Evolutionary conservation across 768 basidiomycete species (phyloP), one percentile per base, ranked within the genome.

Genomic region (Trichaptum fuscoviolaceum): DNA sequence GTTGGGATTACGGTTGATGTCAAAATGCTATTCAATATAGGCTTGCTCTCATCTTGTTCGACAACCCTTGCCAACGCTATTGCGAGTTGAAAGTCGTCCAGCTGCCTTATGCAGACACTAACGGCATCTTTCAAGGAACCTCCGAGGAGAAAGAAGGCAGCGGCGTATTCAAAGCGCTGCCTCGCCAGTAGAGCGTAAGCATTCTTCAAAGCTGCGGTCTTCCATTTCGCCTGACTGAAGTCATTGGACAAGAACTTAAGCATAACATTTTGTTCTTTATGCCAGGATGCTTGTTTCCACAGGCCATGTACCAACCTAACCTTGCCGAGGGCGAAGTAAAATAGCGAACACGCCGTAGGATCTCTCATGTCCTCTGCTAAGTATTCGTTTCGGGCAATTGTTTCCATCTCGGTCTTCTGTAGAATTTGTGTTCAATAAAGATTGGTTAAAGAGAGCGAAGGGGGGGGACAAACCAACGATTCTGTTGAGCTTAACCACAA

Each of bases 261-360:
- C 95, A 94, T 99, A 64, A 87, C 72, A 6, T 81, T 71, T 71
- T 97, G 95, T 70, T 99, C 97, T 70, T 87, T 91, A 71, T 99
- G 96, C 86, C 95, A 95, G 1, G 87, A 86, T 0, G 95, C 93
- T 74, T 99, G 97, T 71, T 93, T 85, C 97, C 97, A 99, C 15
- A 99, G 82, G 7, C 95, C 94, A 68, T 95, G 92, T 0, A 99
- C 95, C 10, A 98, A 84, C 72, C 94, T 95, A 66, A 86, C 84
- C 74, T 98, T 99, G 17, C 94, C 92, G 15, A 99, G 79, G 1
- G 97, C 96, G 71, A 99, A 97, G 76, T 98, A 99, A 75, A 91
- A 92, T 58, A 99, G 80, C 7, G 93, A 95, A 71, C 95, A 96
- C 7, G 86, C 78, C 5, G 89, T 90, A 7, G 97, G 97, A 77